Base-by-base conservation (phyloP, 148 eudicot species). In the Simmondsia chinensis region DNA sequence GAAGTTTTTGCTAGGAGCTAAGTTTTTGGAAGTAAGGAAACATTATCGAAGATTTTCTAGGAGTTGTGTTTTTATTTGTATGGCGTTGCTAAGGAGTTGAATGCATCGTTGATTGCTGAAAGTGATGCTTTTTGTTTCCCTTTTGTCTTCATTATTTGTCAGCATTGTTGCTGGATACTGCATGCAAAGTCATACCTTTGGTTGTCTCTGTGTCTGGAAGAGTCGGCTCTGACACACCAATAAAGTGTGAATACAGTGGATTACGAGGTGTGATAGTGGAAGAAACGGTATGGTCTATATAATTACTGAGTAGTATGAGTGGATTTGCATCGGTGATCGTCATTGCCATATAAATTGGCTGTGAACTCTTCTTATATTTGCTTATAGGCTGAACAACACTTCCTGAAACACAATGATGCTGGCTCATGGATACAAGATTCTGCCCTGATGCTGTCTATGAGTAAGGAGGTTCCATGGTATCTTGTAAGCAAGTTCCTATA, bases 351-450 rank as follows among this genome's bases (percentile, higher is more conserved):
- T n/a, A n/a, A n/a, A n/a, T n/a, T n/a, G n/a, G n/a, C n/a, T n/a
- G n/a, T n/a, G n/a, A n/a, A n/a, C n/a, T 20, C 15, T 50, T 46
- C 33, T 12, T 19, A 0, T 11, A 50, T 40, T 14, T 20, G 39
- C 13, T 9, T 57, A 13, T 63, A 93, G 99, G 86, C 86, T 15
- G 99, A 93, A 64, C 96, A 86, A 63, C 94, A 93, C 70, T 86
- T 86, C 60, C 49, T 93, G 54, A 93, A 86, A 51, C 94, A 86
- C 71, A 93, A 86, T 58, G 99, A 93, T 62, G 94, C 96, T 28
- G 99, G 99, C 62, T 86, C 96, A 13, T 93, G 99, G 99, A 77
- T 86, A 58, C 96, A 86, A 58, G 99, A 93, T 75, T 93, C 96
- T 25, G 94, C 96, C 25, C 46, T 82, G 56, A 75, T 93, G 89